Evolutionary conservation across 805 yeast genomes (phyloP).

Genomic region (Wickerhamiella sergipiensis): DNA sequence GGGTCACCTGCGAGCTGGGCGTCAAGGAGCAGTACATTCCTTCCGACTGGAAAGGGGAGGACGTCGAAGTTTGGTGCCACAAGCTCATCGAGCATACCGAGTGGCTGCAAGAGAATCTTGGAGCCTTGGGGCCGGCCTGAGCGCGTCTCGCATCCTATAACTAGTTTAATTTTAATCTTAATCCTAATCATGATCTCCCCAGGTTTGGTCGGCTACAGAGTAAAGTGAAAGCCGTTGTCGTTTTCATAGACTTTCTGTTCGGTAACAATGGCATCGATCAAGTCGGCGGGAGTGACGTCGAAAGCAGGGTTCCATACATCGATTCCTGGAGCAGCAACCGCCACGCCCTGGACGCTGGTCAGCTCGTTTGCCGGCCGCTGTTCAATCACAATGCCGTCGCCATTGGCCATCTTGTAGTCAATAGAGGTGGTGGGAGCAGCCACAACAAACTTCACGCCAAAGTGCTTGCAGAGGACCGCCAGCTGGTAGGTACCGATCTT

Average conservation of each 20-base stretch:
- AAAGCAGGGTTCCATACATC: conserved; percentile 94
- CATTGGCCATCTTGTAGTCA: conserved; percentile 51
- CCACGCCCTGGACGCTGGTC: conserved; percentile 60
- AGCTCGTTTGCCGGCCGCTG: conserved; percentile 75
- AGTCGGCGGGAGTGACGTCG: conserved; percentile 75
- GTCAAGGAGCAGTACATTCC: conserved; percentile 8
- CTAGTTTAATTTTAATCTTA: background rate
- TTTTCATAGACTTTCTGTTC: conserved; percentile 53
- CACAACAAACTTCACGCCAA: conserved; percentile 68
- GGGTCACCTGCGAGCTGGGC: conserved; percentile 17
- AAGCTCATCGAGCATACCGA: conserved; percentile 9
- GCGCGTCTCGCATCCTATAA: background rate
- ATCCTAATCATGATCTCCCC: background rate
- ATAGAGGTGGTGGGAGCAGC: conserved; percentile 94
- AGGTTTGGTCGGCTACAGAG: background rate
- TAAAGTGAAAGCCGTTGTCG: background rate
- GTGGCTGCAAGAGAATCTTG: conserved; percentile 9
- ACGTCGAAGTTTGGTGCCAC: conserved; percentile 10
- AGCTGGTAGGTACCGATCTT: conserved; percentile 91
- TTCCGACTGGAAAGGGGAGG: conserved; percentile 10
- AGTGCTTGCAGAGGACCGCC: conserved; percentile 55
- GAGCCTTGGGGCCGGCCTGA: background rate
- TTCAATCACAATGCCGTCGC: conserved; percentile 72
- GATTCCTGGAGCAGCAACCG: conserved; percentile 70
- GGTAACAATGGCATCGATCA: conserved; percentile 82